Evolutionary conservation across 2,329 filamentous ascomycete species (phyloP), one percentile per base, ranked within the genome.

Genomic region (Epichloe typhina): DNA sequence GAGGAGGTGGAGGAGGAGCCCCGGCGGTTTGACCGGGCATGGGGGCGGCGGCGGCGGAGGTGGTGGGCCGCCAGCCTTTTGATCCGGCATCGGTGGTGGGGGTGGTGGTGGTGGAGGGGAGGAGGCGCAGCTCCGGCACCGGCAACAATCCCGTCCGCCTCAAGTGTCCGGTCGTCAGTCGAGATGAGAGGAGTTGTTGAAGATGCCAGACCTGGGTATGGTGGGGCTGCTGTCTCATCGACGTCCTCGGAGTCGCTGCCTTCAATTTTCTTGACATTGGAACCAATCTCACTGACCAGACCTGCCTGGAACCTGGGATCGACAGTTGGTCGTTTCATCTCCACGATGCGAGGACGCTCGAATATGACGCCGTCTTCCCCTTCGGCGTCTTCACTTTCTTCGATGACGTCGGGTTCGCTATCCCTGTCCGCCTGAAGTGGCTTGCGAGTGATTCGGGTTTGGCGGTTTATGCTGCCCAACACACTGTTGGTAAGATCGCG

Each of bases 261-360:
- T 61, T 86, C 86, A 59, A 82, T 80, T 54, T 72, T 79, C 68
- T 83, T 84, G 60, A 91, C 78, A 68, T 86, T 93, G 47, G 82
- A 79, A 36, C 81, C 78, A 57, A 95, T 83, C 66, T 95, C 80
- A 61, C 69, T 73, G 74, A 71, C 75, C 69, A 72, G 84, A 62
- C 69, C 91, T 65, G 63, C 81, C 72, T 73, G 81, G 72, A 72
- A 83, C 74, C 72, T 88, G 67, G 68, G 77, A 57, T 80, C 75
- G 58, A 80, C 70, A 36, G 75, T 69, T 11, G 88, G 88, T 54
- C 88, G 79, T 64, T 80, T 84, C 68, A 91, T 80, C 65, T 93
- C 79, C 52, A 95, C 79, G 47, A 95, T 70, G 50, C 83, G 79
- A 39, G 90, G 86, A 67, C 83, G 91, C 68, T 90, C 87, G 56